These are phyloP conservation scores for Nitzschia inconspicua DNA, from an alignment of 108 stramenopile genomes.

Conservation along the genomic window DNA sequence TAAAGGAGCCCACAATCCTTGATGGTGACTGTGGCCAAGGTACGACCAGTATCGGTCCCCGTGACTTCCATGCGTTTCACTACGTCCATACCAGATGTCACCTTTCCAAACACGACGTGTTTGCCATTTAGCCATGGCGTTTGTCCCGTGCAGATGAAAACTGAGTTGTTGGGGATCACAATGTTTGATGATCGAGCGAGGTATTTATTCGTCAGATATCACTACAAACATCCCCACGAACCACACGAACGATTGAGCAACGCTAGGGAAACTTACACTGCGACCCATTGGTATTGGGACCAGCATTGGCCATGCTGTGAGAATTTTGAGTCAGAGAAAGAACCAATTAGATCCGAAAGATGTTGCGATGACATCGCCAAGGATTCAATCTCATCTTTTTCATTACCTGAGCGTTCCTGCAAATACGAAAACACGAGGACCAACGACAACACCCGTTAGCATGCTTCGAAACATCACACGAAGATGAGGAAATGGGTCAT, in stretches of 20 bases:
- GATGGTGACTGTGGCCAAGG: constrained; percentile 64
- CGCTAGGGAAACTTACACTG: constrained; percentile 38
- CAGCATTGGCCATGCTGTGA: constrained; percentile 68
- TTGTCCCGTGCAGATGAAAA: constrained; percentile 95
- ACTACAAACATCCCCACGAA: not conserved
- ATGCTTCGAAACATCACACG: not conserved
- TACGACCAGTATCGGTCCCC: constrained; percentile 65
- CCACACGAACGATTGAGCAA: not conserved
- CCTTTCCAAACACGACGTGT: constrained; percentile 94
- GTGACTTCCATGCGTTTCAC: constrained; percentile 80
- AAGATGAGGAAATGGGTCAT: not conserved
- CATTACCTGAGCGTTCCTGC: not conserved
- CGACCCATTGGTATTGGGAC: constrained; percentile 93
- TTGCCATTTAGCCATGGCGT: constrained; percentile 98
- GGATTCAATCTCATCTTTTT: not conserved
- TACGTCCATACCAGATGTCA: constrained; percentile 90
- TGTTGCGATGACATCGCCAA: not conserved
- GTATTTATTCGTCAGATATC: no score
- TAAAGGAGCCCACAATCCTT: constrained; percentile 61
- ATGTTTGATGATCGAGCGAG: no score
- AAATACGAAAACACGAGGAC: not conserved
- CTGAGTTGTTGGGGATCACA: constrained; percentile 6
- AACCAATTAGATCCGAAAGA: not conserved
- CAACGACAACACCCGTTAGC: not conserved
- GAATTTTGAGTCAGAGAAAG: no score